Conservation (phyloP, 306 rosid species). For the Cicer cuneatum region DNA sequence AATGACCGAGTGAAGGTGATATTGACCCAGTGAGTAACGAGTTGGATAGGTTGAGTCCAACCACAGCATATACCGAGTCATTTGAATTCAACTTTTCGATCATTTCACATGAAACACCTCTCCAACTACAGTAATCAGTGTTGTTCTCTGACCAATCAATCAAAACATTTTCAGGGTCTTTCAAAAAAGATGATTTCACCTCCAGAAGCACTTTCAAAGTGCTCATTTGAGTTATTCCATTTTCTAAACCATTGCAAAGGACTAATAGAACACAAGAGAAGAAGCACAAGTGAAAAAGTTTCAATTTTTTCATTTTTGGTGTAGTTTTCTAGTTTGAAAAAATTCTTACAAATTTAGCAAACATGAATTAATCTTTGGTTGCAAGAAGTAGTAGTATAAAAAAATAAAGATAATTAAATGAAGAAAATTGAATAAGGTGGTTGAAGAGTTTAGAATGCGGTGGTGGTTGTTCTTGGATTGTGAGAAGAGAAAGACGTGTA, state of each 20-base stretch:
- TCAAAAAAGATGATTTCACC: conserved; percentile 60
- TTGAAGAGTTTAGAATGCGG: conserved; percentile 6
- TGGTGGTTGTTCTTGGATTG: conserved; percentile 2
- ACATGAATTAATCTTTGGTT: neutral
- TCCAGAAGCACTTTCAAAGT: conserved; percentile 71
- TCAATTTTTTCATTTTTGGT: conserved; percentile 23
- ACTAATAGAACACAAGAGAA: conserved; percentile 42
- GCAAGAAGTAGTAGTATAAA: neutral
- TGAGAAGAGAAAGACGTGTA: conserved; percentile 7
- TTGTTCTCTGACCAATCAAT: conserved; percentile 64
- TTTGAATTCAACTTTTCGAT: no score
- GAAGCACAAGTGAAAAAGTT: conserved; percentile 31
- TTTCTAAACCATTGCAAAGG: conserved; percentile 41
- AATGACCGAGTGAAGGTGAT: conserved; percentile 64
- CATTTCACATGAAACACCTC: conserved; percentile 61
- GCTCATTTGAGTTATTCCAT: neutral
- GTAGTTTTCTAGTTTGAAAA: no score
- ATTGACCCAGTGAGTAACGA: conserved; percentile 82
- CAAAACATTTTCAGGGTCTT: conserved; percentile 71
- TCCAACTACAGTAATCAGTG: conserved; percentile 72
- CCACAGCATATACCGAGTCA: conserved; percentile 51
- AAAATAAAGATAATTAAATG: neutral
- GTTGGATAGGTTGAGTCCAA: conserved; percentile 75
- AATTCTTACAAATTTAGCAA: no score
- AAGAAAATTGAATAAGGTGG: neutral